Percentiles rank a stretch among this genome's conserved stretches.
These are phyloP conservation scores for Scedosporium boydii DNA, from an alignment of 2,329 filamentous ascomycete species.

Conservation along the genomic window DNA sequence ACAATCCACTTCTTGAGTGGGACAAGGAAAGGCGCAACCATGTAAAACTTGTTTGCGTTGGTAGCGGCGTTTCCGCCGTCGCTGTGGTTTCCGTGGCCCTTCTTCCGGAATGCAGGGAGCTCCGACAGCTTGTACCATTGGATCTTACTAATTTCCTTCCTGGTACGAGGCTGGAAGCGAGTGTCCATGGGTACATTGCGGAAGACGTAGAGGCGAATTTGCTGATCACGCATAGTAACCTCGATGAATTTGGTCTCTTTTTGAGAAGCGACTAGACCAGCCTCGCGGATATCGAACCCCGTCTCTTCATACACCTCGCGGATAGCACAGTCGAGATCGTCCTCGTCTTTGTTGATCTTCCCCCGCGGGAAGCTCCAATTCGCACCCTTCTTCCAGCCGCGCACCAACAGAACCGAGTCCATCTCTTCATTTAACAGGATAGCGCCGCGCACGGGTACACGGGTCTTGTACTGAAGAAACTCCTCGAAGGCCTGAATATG, in stretches of 20 bases:
- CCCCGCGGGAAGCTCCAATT: conserved; percentile 95
- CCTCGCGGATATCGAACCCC: conserved; percentile 69
- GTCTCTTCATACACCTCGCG: conserved; percentile 96
- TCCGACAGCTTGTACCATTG: conserved; percentile 89
- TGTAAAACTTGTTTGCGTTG: conserved; percentile 87
- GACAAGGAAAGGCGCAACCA: conserved; percentile 88
- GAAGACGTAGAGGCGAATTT: conserved; percentile 88
- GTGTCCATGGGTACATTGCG: conserved; percentile 80
- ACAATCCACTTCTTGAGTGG: conserved; percentile 84
- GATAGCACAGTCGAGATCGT: conserved; percentile 85
- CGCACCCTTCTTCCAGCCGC: conserved; percentile 94
- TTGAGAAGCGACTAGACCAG: conserved; percentile 65
- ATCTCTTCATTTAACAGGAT: conserved; percentile 90
- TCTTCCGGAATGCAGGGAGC: conserved; percentile 72
- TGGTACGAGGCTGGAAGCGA: conserved; percentile 76
- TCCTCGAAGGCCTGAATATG: conserved; percentile 80
- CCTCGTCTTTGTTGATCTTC: conserved; percentile 97
- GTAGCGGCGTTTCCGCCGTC: conserved; percentile 45
- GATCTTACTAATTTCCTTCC: conserved; percentile 97
- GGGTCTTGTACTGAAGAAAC: conserved; percentile 89
- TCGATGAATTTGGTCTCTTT: conserved; percentile 75
- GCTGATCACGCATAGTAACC: conserved; percentile 83
- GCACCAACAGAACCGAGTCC: conserved; percentile 88
- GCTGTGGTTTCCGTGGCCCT: conserved; percentile 41
- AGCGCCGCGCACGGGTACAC: conserved; percentile 86